These are phyloP conservation scores for Phytopythium kandeliae DNA, from an alignment of 352 stramenopile species.

Conservation along the genomic window DNA sequence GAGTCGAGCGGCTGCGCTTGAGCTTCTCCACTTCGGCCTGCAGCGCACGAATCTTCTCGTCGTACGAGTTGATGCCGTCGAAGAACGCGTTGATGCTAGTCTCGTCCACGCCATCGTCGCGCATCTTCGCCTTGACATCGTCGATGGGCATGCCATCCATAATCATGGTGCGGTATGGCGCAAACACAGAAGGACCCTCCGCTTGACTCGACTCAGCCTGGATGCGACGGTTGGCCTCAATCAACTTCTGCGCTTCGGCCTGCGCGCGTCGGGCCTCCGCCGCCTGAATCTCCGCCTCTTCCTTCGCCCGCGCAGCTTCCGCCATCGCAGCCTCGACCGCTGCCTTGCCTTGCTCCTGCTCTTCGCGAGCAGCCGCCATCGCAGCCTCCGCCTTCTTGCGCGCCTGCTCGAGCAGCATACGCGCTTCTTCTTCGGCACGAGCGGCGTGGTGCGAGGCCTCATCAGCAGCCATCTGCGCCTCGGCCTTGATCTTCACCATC, in stretches of 20 bases:
- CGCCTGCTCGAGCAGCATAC: slow-evolving; percentile 68
- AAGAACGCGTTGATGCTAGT: slow-evolving; percentile 72
- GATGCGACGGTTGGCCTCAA: slow-evolving; percentile 82
- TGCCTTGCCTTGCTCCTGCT: slow-evolving; percentile 75
- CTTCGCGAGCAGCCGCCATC: slow-evolving; percentile 73
- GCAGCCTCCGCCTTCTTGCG: slow-evolving; percentile 76
- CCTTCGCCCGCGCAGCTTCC: slow-evolving; percentile 69
- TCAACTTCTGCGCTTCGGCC: slow-evolving; percentile 76
- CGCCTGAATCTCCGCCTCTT: slow-evolving; percentile 77
- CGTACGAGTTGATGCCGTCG: slow-evolving; percentile 78
- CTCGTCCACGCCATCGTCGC: slow-evolving; percentile 71
- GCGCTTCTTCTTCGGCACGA: slow-evolving; percentile 68
- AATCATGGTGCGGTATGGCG: slow-evolving; percentile 61
- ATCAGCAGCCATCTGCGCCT: slow-evolving; percentile 77
- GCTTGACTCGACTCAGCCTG: slow-evolving; percentile 47
- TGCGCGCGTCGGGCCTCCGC: slow-evolving; percentile 68
- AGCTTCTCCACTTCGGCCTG: slow-evolving; percentile 84
- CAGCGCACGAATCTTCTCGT: slow-evolving; percentile 74
- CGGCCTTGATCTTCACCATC: slow-evolving; percentile 79
- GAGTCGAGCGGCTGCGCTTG: slow-evolving; percentile 47
- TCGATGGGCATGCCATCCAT: slow-evolving; percentile 64
- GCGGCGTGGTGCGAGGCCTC: slow-evolving; percentile 67
- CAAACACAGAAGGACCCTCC: slow-evolving; percentile 48
- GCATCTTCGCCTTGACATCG: slow-evolving; percentile 70
- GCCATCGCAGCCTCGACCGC: slow-evolving; percentile 82